Evolutionary conservation across 345 rosid genomes (phyloP), one percentile per base, ranked within the genome.

Genomic region (Populus alba): DNA sequence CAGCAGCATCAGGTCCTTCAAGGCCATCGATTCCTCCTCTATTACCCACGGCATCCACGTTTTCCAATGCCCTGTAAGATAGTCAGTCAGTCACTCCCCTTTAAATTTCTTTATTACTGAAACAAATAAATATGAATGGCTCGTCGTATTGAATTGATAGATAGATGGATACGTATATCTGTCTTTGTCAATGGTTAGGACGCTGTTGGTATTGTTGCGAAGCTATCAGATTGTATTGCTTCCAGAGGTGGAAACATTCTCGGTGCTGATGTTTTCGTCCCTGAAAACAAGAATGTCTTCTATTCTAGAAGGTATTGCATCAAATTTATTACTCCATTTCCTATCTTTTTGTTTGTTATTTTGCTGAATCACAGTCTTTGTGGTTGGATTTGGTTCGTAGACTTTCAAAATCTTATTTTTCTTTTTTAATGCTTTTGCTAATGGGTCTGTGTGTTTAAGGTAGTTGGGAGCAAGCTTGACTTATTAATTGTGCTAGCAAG

Each of bases 191-290:
- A 37, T 62, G 18, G 23, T 11, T 86, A 94, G 97, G 98, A 96
- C 87, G 86, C 47, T 37, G 94, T 92, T 71, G 98, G 98, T 57
- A 96, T 96, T 75, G 95, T 95, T 22, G 99, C 99, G 0, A 94
- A 90, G 77, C 80, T 96, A 33, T 96, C 94, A 4, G 98, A 96
- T 33, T 94, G 98, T 63, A 96, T 94, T 83, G 97, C 99, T 80
- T 89, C 97, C 31, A 90, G 90, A 31, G 94, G 99, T 1, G 99
- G 97, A 43, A 96, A 94, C 87, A 96, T 96, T 85, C 97, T 92
- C 71, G 90, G 82, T 12, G 94, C 94, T 27, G 98, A 96, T 87
- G 91, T 96, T 57, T 96, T 94, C 74, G 98, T 96, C 66, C 98
- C 97, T 10, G 86, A 92, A 20, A 92, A 89, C 63, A 88, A 84